Base-by-base conservation (phyloP, 2,329 filamentous ascomycete genomes). In the Fusarium metavorans region DNA sequence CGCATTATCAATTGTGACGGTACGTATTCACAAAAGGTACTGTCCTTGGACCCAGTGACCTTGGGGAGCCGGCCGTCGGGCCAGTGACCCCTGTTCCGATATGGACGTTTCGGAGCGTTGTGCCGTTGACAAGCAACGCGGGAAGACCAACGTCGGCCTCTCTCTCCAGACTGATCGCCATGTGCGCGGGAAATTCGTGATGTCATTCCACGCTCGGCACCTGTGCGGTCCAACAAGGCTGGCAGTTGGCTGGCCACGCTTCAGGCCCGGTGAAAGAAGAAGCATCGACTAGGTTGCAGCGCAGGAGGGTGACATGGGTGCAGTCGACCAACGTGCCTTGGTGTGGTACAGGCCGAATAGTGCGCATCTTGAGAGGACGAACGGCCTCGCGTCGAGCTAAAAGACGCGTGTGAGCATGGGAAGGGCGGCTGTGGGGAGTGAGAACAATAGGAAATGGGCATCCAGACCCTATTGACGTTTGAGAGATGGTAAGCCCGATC, bases 391-490 rank as follows among this genome's bases (percentile, higher is more conserved):
- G 27, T 18, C 48, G 11, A n/a, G 30, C 62, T 58, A 58, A 45
- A 27, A 35, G 37, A 35, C 27, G 35, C 30, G 37, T 13, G 52
- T 13, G 50, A 60, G 13, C 50, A 34, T 35, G 50, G 50, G 37
- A 45, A 57, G 62, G 62, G 62, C 35, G 27, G 50, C 37, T 57
- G 27, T 61, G 37, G 37, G 69, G 69, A 58, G 43, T 35, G 41
- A 56, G 52, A 61, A 70, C 62, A 70, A 64, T 66, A 58, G 37
- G 62, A 52, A 52, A 69, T 61, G 61, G 34, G 61, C 34, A 70
- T 60, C 64, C 63, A 39, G 63, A 43, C 66, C 64, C 66, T 69
- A 67, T 74, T 77, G 73, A 79, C 62, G 67, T 48, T 48, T 67
- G 66, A 59, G 48, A 43, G 27, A 65, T 64, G 66, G 65, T 64